Evolutionary conservation across 2,329 filamentous ascomycete genomes (phyloP).

Genomic region (Colletotrichum agaves): DNA sequence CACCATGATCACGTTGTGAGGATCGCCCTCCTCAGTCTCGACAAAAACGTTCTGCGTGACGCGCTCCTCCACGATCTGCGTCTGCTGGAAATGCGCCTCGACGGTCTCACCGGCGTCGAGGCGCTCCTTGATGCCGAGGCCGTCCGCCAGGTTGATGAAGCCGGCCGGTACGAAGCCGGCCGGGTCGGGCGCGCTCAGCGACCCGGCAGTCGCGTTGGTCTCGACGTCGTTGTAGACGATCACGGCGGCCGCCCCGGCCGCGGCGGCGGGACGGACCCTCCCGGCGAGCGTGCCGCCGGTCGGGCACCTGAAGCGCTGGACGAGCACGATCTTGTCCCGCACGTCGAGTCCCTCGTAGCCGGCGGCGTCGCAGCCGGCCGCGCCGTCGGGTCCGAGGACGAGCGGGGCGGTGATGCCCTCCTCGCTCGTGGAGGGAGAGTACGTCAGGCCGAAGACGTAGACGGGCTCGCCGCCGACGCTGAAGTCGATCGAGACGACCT

Average conservation of each 20-base stretch:
- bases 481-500: slow-evolving; percentile 34
- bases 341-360: slow-evolving; percentile 44
- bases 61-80: slow-evolving; percentile 51
- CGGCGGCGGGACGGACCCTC: slow-evolving; percentile 44
- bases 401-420: slow-evolving; percentile 52
- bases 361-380: slow-evolving; percentile 41
- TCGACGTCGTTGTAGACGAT: slow-evolving; percentile 47
- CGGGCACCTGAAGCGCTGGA: slow-evolving; percentile 47
- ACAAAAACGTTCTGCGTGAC: slow-evolving; percentile 58
- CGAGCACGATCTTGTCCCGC: slow-evolving; percentile 47
- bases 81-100: slow-evolving; percentile 49
- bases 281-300: slow-evolving; percentile 47
- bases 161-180: slow-evolving; percentile 45
- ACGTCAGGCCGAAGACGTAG: slow-evolving; percentile 51
- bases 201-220: slow-evolving; percentile 46
- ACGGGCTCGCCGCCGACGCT: slow-evolving; percentile 41
- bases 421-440: slow-evolving; percentile 57
- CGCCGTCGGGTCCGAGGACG: slow-evolving; percentile 44
- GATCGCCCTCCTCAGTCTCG: slow-evolving; percentile 57
- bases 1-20: slow-evolving; percentile 52
- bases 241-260: slow-evolving; percentile 45
- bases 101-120: slow-evolving; percentile 52
- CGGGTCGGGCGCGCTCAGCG: slow-evolving; percentile 43
- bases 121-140: slow-evolving; percentile 50
- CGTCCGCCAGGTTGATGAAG: slow-evolving; percentile 51